Conservation (phyloP, 495 filamentous ascomycete species). For the Penicillium bialowiezense region DNA sequence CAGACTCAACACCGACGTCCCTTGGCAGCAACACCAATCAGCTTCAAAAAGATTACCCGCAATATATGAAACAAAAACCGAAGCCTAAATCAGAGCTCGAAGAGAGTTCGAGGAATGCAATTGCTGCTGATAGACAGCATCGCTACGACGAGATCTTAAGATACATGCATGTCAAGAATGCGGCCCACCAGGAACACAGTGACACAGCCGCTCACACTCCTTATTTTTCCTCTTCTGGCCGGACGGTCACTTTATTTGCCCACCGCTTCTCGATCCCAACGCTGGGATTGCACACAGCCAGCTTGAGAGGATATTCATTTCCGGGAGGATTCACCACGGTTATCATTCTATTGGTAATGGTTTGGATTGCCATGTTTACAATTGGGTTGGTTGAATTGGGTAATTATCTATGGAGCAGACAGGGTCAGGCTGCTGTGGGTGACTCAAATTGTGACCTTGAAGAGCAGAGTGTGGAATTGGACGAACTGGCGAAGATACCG, state of each 20-base stretch:
- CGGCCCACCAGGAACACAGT: background rate
- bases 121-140: background rate
- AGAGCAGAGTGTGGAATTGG: background rate
- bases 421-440: background rate
- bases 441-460: conserved; percentile 1
- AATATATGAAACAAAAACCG: background rate
- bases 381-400: conserved; percentile 26
- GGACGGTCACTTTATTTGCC: conserved; percentile 13
- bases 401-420: conserved; percentile 18
- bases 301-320: conserved; percentile 8
- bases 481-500: conserved; percentile 10
- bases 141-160: conserved; percentile 16
- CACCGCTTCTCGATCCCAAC: conserved; percentile 15
- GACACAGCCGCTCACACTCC: background rate
- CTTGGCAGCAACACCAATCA: background rate
- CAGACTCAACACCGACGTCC: conserved; percentile 10
- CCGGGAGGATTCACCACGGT: conserved; percentile 18
- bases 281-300: conserved; percentile 8
- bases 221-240: background rate
- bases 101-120: background rate
- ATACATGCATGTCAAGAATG: background rate
- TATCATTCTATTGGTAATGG: conserved; percentile 20
- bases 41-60: conserved; percentile 1
- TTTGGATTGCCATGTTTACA: conserved; percentile 26
- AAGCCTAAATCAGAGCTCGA: background rate